A percentile compares a stretch with the other conserved stretches of the same genome.
Conservation (phyloP, 768 basidiomycete genomes). For the Termitomyces sp. region DNA sequence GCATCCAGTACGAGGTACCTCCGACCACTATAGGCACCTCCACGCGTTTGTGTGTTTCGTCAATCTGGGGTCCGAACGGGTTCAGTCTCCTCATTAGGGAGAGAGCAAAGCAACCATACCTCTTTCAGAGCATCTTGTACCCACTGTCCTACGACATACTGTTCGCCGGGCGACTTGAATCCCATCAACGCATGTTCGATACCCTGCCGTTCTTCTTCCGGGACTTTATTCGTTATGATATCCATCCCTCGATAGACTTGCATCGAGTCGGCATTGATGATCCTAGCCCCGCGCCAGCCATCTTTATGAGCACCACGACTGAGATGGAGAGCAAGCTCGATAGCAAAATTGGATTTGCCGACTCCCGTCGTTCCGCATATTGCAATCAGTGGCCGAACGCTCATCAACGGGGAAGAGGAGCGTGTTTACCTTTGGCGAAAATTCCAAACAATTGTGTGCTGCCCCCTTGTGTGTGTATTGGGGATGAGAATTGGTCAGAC, state of each 20-base stretch:
- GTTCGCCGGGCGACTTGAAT: constrained; percentile 81
- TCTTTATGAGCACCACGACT: constrained; percentile 25
- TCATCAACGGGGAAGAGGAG: constrained; percentile 14
- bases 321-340: constrained; percentile 74
- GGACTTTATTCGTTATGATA: constrained; percentile 91
- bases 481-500: too few relatives aligned
- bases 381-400: constrained; percentile 63
- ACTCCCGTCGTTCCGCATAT: constrained; percentile 95
- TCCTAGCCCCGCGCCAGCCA: constrained; percentile 56
- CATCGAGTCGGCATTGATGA: constrained; percentile 98
- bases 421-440: background rate
- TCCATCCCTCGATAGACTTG: constrained; percentile 92
- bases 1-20: constrained; percentile 96
- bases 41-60: constrained; percentile 55
- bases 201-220: constrained; percentile 66
- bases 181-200: constrained; percentile 88
- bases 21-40: constrained; percentile 88
- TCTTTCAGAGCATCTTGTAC: constrained; percentile 70
- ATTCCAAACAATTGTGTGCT: background rate
- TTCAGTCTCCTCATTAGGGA: background rate
- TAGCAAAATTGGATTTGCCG: constrained; percentile 89
- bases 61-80: constrained; percentile 46
- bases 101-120: constrained; percentile 2
- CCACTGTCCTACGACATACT: constrained; percentile 86
- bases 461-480: too few relatives aligned